phyloP scores from a whole-genome alignment of 371 early-diverging fungal genomes.

The Zychaea mexicana region DNA sequence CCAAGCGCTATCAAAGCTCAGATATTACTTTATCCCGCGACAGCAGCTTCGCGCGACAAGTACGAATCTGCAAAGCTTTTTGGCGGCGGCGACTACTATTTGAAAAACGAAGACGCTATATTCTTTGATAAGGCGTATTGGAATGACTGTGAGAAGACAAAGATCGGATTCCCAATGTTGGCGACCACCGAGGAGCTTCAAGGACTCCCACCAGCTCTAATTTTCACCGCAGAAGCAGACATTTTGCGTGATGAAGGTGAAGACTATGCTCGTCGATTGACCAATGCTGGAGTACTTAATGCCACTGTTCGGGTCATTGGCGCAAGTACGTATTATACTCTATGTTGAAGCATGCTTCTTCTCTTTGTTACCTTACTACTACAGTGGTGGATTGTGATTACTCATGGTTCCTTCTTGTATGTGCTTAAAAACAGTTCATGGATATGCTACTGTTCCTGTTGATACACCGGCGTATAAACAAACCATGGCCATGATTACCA shows the following conservation, averaged over 20 bases:
- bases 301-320: slow-evolving; percentile 20
- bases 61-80: slow-evolving; percentile 10
- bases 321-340: slow-evolving; percentile 7
- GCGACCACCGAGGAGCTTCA: slow-evolving; percentile 27
- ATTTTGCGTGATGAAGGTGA: slow-evolving; percentile 42
- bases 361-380: not conserved
- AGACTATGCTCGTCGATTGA: slow-evolving; percentile 25
- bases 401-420: not conserved
- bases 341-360: too few species aligned
- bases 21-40: slow-evolving; percentile 16
- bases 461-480: slow-evolving; percentile 13
- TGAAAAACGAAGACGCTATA: not conserved
- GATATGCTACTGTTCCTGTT: slow-evolving; percentile 15
- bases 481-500: slow-evolving; percentile 10
- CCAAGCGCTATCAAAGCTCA: slow-evolving; percentile 12
- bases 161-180: slow-evolving; percentile 1
- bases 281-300: slow-evolving; percentile 30
- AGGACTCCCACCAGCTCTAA: slow-evolving; percentile 35
- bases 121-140: slow-evolving; percentile 6
- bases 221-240: slow-evolving; percentile 38
- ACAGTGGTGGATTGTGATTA: not conserved
- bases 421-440: slow-evolving; percentile 8
- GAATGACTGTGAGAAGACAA: not conserved
- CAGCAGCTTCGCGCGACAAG: not conserved
- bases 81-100: slow-evolving; percentile 15